Percentiles rank a stretch among this genome's conserved stretches.
These are phyloP conservation scores for Boletus smithii DNA, from an alignment of 1,284 basidiomycete genomes.

Conservation along the genomic window DNA sequence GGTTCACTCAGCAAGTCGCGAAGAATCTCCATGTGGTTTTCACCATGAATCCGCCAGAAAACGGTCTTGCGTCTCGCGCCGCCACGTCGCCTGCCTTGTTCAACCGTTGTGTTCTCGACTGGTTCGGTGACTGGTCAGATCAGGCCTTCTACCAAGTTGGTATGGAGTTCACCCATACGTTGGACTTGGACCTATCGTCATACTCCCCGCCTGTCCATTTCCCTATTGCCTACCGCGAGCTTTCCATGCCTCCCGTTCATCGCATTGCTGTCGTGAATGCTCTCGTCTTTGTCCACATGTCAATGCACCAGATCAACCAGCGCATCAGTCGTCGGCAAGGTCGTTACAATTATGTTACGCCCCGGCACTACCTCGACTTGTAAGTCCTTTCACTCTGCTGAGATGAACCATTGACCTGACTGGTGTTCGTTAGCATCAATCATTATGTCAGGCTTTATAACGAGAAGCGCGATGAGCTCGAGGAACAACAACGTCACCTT, in stretches of 20 bases:
- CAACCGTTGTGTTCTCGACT: conserved; percentile 97
- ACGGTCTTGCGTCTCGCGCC: conserved; percentile 90
- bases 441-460: conserved; percentile 96
- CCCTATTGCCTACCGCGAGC: conserved; percentile 83
- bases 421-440: conserved; percentile 67
- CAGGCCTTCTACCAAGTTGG: conserved; percentile 97
- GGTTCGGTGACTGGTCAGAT: conserved; percentile 98
- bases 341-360: conserved; percentile 95
- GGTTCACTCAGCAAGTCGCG: conserved; percentile 97
- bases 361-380: conserved; percentile 98
- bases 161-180: conserved; percentile 87
- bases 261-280: conserved; percentile 91
- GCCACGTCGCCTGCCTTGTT: conserved; percentile 97
- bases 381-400: conserved; percentile 46
- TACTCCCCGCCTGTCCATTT: conserved; percentile 79
- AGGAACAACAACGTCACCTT: conserved; percentile 98
- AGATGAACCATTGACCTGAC: conserved; percentile 11
- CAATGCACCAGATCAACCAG: conserved; percentile 86
- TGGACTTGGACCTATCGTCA: conserved; percentile 83
- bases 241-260: conserved; percentile 79
- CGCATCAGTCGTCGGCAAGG: conserved; percentile 90
- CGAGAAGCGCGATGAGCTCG: conserved; percentile 97
- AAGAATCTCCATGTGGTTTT: conserved; percentile 97
- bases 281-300: conserved; percentile 90
- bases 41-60: conserved; percentile 98